Conservation (phyloP, 805 yeast species). For the Wickerhamiella kurtzmanii region DNA sequence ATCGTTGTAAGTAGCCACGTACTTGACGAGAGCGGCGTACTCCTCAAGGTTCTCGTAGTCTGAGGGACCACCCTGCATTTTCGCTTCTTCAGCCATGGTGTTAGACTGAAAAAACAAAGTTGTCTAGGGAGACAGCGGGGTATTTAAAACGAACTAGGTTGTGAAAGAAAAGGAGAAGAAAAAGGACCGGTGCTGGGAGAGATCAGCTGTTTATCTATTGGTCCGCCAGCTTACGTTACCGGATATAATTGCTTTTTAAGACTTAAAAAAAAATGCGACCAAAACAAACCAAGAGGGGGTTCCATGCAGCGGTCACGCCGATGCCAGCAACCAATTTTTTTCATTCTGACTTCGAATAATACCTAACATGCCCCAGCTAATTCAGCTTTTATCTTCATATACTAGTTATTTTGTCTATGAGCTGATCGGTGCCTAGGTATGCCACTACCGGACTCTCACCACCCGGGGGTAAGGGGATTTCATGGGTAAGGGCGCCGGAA, state of each 20-base stretch:
- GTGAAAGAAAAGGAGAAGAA: not conserved
- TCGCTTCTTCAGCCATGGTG: constrained; percentile 20
- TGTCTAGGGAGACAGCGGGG: not conserved
- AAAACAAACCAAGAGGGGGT: not conserved
- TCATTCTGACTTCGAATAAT: not conserved
- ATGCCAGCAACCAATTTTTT: not conserved
- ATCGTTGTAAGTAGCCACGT: constrained; percentile 26
- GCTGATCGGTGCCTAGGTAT: not conserved
- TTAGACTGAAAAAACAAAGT: constrained; percentile 1
- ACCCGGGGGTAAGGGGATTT: not conserved
- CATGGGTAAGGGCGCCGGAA: not conserved
- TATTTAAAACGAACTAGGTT: not conserved
- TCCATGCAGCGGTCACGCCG: not conserved
- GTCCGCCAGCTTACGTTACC: not conserved
- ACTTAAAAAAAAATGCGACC: not conserved
- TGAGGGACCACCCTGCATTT: constrained; percentile 19
- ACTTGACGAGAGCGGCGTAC: constrained; percentile 27
- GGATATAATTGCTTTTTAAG: not conserved
- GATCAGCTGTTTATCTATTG: not conserved
- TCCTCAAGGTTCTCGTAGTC: constrained; percentile 35
- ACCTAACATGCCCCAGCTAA: too few species aligned
- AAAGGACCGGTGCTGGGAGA: not conserved
- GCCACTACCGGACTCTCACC: not conserved
- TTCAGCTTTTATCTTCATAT: too few species aligned
- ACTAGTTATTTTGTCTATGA: too few species aligned